Base-by-base conservation (phyloP, 129 eudicot species). In the Solidago caesia region DNA sequence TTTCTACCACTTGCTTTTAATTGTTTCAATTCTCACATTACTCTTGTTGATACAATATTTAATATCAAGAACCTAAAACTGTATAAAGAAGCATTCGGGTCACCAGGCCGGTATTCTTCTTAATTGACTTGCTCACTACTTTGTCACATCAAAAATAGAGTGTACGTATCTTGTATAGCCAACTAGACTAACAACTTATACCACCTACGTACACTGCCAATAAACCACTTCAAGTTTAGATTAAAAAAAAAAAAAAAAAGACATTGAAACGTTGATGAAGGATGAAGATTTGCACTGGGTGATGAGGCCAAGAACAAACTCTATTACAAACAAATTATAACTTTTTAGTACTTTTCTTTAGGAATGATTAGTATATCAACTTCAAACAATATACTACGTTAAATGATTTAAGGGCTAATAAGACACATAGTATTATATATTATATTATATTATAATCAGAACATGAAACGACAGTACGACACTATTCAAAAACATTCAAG, bases 41-140 rank as follows among this genome's bases (percentile, higher is more conserved):
- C 67, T 12, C 44, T 5, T 62, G 12, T 62, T 33, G 41, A 62
- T 62, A 62, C 67, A 33, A 33, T 62, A 62, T 25, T 62, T 62
- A 4, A 27, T n/a, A 53, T 53, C 59, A 14, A n/a, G 25, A 53
- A 53, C 15, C 26, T 21, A 53, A n/a, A 53, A 51, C 13, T 1
- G 57, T 51, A 51, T 51, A 51, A 51, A 51, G 5, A 51, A 51
- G 16, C 13, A 10, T n/a, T n/a, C 55, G 13, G 55, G 55, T 49
- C 55, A 49, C 55, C 55, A 49, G 13, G 13, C 4, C 14, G 55
- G 10, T 49, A n/a, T 49, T n/a, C 21, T 21, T 21, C 21, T 21
- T 21, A 21, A 21, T 49, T 49, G n/a, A 49, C 55, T 49, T n/a
- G 4, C 55, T 49, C 55, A 49, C 55, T 49, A 11, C 10, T 8